Percentiles rank a stretch among this genome's conserved stretches.
Conservation (phyloP, 148 eudicot species). For the Agrostemma githago region DNA sequence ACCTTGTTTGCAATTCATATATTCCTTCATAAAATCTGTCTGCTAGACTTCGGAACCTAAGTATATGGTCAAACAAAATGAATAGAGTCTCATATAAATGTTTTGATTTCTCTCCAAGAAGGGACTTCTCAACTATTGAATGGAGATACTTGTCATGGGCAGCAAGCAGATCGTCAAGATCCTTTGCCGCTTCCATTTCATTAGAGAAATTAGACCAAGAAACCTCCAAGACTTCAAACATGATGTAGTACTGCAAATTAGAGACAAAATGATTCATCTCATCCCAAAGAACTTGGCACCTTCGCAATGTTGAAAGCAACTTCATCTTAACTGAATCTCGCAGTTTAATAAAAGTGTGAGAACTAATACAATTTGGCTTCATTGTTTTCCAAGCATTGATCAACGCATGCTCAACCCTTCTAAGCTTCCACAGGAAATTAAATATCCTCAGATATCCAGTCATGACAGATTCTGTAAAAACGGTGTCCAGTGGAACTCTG, state of each 20-base stretch:
- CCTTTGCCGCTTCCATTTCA: constrained; percentile 93
- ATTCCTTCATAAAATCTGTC: constrained; percentile 93
- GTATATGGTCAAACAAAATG: constrained; percentile 71
- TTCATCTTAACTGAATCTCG: constrained; percentile 63
- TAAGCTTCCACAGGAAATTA: constrained; percentile 96
- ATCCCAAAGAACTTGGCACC: constrained; percentile 94
- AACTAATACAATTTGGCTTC: constrained; percentile 86
- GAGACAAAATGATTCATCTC: constrained; percentile 97
- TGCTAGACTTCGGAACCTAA: constrained; percentile 79
- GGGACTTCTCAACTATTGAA: constrained; percentile 89
- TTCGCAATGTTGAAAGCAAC: constrained; percentile 68
- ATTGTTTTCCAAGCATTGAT: constrained; percentile 87
- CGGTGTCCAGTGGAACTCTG: constrained; percentile 73
- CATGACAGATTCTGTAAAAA: constrained; percentile 94
- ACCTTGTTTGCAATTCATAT: constrained; percentile 79
- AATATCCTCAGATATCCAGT: constrained; percentile 73
- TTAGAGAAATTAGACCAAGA: constrained; percentile 82
- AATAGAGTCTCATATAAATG: constrained; percentile 62
- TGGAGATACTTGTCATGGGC: constrained; percentile 95
- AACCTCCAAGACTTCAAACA: constrained; percentile 99
- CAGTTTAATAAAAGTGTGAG: constrained; percentile 61
- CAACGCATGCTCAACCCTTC: constrained; percentile 93
- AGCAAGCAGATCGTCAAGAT: constrained; percentile 92
- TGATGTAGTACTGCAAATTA: constrained; percentile 95
- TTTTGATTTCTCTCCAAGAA: constrained; percentile 84